Percentiles rank a stretch among this genome's conserved stretches.
These are phyloP conservation scores for Oidiodendron maius DNA, from an alignment of 495 filamentous ascomycete species.

Conservation along the genomic window DNA sequence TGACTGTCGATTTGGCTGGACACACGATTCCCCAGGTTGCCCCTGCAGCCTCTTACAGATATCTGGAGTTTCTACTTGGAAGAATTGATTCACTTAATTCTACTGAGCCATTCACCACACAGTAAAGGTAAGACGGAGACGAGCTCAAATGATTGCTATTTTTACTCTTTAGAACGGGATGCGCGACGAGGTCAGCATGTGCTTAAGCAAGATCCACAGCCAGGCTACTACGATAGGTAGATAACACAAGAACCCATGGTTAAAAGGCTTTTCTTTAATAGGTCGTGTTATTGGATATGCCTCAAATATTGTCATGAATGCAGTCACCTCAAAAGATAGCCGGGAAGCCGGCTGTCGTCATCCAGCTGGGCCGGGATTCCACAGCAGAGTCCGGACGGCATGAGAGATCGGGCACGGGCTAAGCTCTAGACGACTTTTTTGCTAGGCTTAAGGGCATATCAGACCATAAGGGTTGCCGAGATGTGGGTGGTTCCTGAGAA, in stretches of 20 bases:
- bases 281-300: not conserved
- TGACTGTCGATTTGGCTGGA: constrained; percentile 51
- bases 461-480: not conserved
- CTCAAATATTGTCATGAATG: not conserved
- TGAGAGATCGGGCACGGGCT: not conserved
- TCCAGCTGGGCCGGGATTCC: not conserved
- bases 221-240: not conserved
- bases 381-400: not conserved
- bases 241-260: not conserved
- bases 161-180: no score
- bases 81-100: constrained; percentile 34
- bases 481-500: not conserved
- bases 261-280: not conserved
- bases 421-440: not conserved
- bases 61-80: constrained; percentile 63
- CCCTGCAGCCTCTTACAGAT: constrained; percentile 57
- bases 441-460: not conserved
- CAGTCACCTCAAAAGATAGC: not conserved
- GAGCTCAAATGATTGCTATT: no score
- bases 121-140: no score
- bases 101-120: constrained; percentile 19
- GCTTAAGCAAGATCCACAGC: not conserved
- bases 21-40: constrained; percentile 60
- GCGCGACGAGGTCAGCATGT: no score
- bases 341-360: not conserved